Evolutionary conservation across 306 rosid genomes (phyloP).

Genomic region (Cicer bijugum): DNA sequence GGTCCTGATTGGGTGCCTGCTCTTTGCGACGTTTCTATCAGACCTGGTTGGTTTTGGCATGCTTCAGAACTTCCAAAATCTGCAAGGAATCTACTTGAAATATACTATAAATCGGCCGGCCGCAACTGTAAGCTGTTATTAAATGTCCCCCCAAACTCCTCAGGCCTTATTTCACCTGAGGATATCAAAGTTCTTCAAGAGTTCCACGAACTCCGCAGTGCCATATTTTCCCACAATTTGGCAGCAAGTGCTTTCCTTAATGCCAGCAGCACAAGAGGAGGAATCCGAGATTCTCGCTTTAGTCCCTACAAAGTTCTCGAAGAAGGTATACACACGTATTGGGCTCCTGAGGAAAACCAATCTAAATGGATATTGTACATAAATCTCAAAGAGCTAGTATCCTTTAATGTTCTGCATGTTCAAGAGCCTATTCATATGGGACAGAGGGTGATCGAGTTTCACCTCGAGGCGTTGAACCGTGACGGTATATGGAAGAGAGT

Average conservation of each 20-base stretch:
- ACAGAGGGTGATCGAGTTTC: slow-evolving; percentile 78
- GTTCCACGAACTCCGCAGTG: slow-evolving; percentile 63
- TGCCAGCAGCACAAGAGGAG: slow-evolving; percentile 79
- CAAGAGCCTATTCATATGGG: slow-evolving; percentile 97
- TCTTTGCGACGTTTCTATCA: slow-evolving; percentile 85
- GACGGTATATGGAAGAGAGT: slow-evolving; percentile 66
- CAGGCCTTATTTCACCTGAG: slow-evolving; percentile 84
- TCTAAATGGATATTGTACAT: slow-evolving; percentile 61
- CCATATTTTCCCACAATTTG: slow-evolving; percentile 76
- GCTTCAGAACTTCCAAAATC: slow-evolving; percentile 77
- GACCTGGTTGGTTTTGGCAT: slow-evolving; percentile 98
- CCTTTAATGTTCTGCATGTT: slow-evolving; percentile 75
- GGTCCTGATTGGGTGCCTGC: slow-evolving; percentile 90
- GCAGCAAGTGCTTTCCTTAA: slow-evolving; percentile 57
- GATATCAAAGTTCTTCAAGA: slow-evolving; percentile 83
- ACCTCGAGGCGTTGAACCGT: slow-evolving; percentile 58
- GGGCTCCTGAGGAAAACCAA: slow-evolving; percentile 81
- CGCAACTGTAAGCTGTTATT: slow-evolving; percentile 77
- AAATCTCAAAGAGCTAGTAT: slow-evolving; percentile 58
- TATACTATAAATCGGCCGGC: slow-evolving; percentile 82
- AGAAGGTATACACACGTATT: slow-evolving; percentile 72
- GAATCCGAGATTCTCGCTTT: slow-evolving; percentile 54
- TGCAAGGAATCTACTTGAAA: slow-evolving; percentile 72
- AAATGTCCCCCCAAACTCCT: slow-evolving; percentile 88
- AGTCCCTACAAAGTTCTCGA: slow-evolving; percentile 63